Conservation (phyloP, 2,329 filamentous ascomycete genomes). For the Diplocarpon mali region DNA sequence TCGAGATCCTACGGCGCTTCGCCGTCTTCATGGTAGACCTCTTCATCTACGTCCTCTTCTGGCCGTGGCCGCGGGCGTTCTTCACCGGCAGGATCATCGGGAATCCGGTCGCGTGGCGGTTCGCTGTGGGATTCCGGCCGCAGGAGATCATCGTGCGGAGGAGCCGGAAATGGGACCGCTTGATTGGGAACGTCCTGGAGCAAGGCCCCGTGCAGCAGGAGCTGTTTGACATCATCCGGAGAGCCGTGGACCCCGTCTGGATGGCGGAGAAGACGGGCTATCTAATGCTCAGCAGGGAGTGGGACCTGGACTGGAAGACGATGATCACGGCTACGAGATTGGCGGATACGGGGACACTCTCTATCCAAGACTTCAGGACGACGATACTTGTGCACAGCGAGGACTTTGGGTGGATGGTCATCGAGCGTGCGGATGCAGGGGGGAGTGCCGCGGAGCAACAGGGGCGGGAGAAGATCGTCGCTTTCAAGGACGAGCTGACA, state of each 20-base stretch:
- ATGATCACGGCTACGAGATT: slow-evolving; percentile 67
- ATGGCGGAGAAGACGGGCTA: slow-evolving; percentile 77
- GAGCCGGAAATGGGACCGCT: slow-evolving; percentile 60
- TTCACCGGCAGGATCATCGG: slow-evolving; percentile 45
- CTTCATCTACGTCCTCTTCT: slow-evolving; percentile 53
- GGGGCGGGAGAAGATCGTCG: slow-evolving; percentile 61
- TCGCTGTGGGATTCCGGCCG: slow-evolving; percentile 62
- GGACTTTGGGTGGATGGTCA: slow-evolving; percentile 59
- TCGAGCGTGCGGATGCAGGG: slow-evolving; percentile 45
- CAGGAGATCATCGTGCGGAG: slow-evolving; percentile 73
- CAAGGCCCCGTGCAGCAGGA: slow-evolving; percentile 41
- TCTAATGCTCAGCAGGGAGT: slow-evolving; percentile 71
- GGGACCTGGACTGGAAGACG: slow-evolving; percentile 74
- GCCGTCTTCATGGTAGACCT: slow-evolving; percentile 66
- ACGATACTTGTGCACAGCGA: slow-evolving; percentile 59
- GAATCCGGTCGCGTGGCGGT: slow-evolving; percentile 64
- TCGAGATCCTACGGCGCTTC: slow-evolving; percentile 40
- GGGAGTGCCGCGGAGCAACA: slow-evolving; percentile 46
- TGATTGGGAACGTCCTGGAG: slow-evolving; percentile 30
- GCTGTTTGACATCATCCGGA: slow-evolving; percentile 50
- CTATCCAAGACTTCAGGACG: slow-evolving; percentile 57
- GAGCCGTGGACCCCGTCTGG: slow-evolving; percentile 56
- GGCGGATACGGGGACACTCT: slow-evolving; percentile 49
- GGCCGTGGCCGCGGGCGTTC: slow-evolving; percentile 66
- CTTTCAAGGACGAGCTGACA: slow-evolving; percentile 66